phyloP scores from a whole-genome alignment of 257 asterid genomes.

The Osmanthus fragrans region DNA sequence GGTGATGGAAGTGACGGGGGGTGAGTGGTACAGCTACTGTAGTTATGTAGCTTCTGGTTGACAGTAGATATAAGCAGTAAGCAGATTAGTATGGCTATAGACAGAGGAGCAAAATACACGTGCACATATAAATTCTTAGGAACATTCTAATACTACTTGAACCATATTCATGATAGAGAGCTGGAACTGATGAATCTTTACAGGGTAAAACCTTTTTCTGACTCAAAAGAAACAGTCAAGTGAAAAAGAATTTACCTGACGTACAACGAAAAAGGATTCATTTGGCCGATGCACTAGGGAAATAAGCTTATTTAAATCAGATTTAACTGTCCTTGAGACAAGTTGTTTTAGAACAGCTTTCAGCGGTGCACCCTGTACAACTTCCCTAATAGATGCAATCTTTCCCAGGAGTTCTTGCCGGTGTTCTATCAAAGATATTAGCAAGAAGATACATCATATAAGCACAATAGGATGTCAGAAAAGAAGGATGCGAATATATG shows the following conservation, averaged over 20 bases:
- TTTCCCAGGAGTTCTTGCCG: slow-evolving; percentile 65
- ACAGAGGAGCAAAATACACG: slow-evolving; percentile 4
- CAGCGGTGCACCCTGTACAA: slow-evolving; percentile 89
- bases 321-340: slow-evolving; percentile 55
- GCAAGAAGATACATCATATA: slow-evolving; percentile 21
- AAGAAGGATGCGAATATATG: too few relatives aligned
- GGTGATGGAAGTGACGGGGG: not conserved
- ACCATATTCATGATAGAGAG: slow-evolving; percentile 7
- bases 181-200: slow-evolving; percentile 6
- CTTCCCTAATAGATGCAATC: slow-evolving; percentile 90
- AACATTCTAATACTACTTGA: not conserved
- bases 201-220: not conserved
- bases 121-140: not conserved
- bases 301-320: slow-evolving; percentile 58
- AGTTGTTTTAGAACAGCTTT: slow-evolving; percentile 76
- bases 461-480: slow-evolving; percentile 9
- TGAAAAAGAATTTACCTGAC: slow-evolving; percentile 56
- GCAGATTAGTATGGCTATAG: slow-evolving; percentile 13
- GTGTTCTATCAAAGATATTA: slow-evolving; percentile 45
- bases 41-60: not conserved
- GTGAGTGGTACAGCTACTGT: not conserved
- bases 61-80: slow-evolving; percentile 1
- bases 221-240: slow-evolving; percentile 20
- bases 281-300: slow-evolving; percentile 90
- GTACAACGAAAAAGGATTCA: slow-evolving; percentile 84